Percentiles rank a stretch among this genome's conserved stretches.
Evolutionary conservation across 768 basidiomycete genomes (phyloP).

Genomic region (Russula virescens): DNA sequence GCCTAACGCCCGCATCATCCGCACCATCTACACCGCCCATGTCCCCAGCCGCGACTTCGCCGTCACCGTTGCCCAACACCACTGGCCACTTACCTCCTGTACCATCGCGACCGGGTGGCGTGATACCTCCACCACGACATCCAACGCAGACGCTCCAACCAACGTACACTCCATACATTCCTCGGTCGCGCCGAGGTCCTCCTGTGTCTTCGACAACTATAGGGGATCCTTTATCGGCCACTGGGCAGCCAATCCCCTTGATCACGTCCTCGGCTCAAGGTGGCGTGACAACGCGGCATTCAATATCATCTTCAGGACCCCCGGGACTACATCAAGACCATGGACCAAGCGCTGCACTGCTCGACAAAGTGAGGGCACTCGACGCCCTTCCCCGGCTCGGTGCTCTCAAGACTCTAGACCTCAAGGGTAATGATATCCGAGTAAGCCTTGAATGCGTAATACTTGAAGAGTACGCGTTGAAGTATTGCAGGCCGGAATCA

Average conservation of each 20-base stretch:
- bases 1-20: constrained; percentile 27
- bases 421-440: constrained; percentile 87
- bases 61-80: constrained; percentile 32
- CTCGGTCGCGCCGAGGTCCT: constrained; percentile 49
- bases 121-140: constrained; percentile 46
- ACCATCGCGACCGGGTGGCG: constrained; percentile 35
- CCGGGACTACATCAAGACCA: constrained; percentile 27
- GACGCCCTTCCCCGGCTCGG: constrained; percentile 84
- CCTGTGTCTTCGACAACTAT: constrained; percentile 27
- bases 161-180: constrained; percentile 81
- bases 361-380: constrained; percentile 86
- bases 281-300: constrained; percentile 45
- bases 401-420: constrained; percentile 79
- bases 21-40: constrained; percentile 26
- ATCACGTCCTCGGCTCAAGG: constrained; percentile 55
- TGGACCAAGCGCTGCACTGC: constrained; percentile 67
- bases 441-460: constrained; percentile 41
- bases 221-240: constrained; percentile 36
- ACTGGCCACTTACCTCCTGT: constrained; percentile 32
- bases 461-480: neutral
- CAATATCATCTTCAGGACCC: constrained; percentile 25
- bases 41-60: constrained; percentile 32
- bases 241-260: constrained; percentile 53
- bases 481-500: constrained; percentile 56
- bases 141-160: constrained; percentile 52